Evolutionary conservation across 352 stramenopile species (phyloP).

Genomic region (Phytophthora capsici): DNA sequence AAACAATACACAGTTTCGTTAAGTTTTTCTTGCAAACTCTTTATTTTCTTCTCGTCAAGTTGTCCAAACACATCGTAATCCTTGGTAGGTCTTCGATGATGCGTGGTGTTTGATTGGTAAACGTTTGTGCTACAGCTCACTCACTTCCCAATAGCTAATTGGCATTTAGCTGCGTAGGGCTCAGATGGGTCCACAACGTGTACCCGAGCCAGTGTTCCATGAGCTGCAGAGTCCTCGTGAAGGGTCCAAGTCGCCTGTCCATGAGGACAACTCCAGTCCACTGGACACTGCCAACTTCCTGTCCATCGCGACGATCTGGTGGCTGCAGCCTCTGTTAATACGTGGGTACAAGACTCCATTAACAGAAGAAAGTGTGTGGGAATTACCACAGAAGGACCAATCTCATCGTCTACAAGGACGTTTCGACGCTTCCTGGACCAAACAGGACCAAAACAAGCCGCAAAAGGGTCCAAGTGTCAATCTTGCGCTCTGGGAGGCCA

Average conservation of each 20-base stretch:
- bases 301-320: conserved; percentile 60
- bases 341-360: conserved; percentile 43
- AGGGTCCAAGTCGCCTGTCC: not conserved
- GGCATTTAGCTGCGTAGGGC: conserved; percentile 4
- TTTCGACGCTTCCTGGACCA: conserved; percentile 51
- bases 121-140: not conserved
- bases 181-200: conserved; percentile 8
- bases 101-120: conserved; percentile 5
- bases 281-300: conserved; percentile 48
- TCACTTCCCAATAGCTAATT: no score
- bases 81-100: not conserved
- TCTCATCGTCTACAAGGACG: conserved; percentile 43
- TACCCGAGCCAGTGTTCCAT: conserved; percentile 10
- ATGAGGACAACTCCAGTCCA: conserved; percentile 28
- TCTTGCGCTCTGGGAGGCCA: conserved; percentile 54
- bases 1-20: no score
- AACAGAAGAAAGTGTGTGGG: conserved; percentile 49
- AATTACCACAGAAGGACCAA: conserved; percentile 47
- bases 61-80: no score
- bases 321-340: conserved; percentile 53
- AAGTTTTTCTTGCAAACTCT: no score
- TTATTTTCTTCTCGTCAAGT: no score
- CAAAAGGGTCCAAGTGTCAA: conserved; percentile 41
- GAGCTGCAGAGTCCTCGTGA: conserved; percentile 7
- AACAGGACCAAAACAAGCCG: conserved; percentile 16